Conservation (phyloP, 768 basidiomycete genomes). For the Kwoniella bestiolae region DNA sequence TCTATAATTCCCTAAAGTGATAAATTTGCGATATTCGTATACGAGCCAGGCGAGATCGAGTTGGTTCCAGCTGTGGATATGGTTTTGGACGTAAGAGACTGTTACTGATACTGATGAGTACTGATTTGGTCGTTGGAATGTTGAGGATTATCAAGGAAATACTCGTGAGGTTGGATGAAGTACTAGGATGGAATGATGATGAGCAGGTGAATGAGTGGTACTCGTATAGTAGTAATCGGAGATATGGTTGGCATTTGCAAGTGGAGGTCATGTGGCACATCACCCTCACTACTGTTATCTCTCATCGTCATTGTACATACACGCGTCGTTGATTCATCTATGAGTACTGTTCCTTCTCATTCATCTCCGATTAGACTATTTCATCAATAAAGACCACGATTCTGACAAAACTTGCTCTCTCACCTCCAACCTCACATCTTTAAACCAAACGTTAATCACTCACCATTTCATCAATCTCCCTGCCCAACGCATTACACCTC, state of each 20-base stretch:
- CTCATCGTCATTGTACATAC: slow-evolving; percentile 12
- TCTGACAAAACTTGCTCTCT: neutral
- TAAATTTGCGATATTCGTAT: neutral
- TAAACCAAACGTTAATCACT: neutral
- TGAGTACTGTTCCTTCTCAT: neutral
- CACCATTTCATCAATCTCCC: slow-evolving; percentile 18
- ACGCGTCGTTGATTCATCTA: slow-evolving; percentile 23
- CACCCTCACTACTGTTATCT: neutral
- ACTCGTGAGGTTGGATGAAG: neutral
- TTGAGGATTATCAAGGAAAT: neutral
- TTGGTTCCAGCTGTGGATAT: neutral
- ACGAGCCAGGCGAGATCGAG: neutral
- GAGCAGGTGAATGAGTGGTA: neutral
- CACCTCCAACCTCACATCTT: neutral
- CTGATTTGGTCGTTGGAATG: neutral
- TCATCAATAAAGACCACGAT: neutral
- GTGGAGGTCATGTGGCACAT: slow-evolving; percentile 24
- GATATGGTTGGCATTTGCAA: slow-evolving; percentile 14
- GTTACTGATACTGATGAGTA: neutral
- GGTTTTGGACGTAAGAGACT: neutral
- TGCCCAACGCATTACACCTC: slow-evolving; percentile 26
- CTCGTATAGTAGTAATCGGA: neutral
- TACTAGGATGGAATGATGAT: neutral
- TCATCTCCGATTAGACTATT: neutral
- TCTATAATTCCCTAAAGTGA: too few species aligned